Evolutionary conservation across 2,329 filamentous ascomycete species (phyloP), one percentile per base, ranked within the genome.

Genomic region (Fonsecaea multimorphosa): DNA sequence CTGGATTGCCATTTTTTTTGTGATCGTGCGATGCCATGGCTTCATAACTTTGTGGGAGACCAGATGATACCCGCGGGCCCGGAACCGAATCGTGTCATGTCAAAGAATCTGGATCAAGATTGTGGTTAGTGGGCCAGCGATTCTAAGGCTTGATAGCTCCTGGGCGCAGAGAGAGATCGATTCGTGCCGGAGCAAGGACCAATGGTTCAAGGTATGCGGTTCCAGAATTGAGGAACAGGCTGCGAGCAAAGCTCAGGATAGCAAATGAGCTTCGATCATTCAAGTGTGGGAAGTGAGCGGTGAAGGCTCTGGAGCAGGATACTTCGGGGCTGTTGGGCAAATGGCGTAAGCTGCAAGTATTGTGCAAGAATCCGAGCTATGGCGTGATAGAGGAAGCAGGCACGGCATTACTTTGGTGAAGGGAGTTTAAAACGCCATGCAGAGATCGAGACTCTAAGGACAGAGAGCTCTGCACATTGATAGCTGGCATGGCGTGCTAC

Each of bases 21-120:
- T 56, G 38, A 38, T 64, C 40, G 31, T 58, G 64, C 34, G 64
- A 63, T 54, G 64, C 38, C 67, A 69, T 67, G 46, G 51, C 53
- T 58, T 34, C 19, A 51, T 22, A 52, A 46, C 46, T 38, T 38
- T 2, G 12, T 38, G 6, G 40, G 19, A n/a, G 9, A 60, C n/a
- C 56, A 38, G 24, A 49, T 12, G 22, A 19, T 60, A 44, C 53
- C 58, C 49, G 58, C 46, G n/a, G 52, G 12, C 52, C 29, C 29
- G 31, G 24, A 46, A 51, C 3, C 27, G 56, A 34, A 6, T 51
- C 14, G 44, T 19, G 27, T 22, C 56, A 46, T 32, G 19, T 29
- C 29, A 34, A 44, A 7, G 31, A 32, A 16, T 22, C 29, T 22
- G 31, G 40, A 49, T 46, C 22, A 9, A 11, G 8, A 49, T 24